Evolutionary conservation across 78 protist genomes (phyloP).

Genomic region (Protostelium mycophagum): DNA sequence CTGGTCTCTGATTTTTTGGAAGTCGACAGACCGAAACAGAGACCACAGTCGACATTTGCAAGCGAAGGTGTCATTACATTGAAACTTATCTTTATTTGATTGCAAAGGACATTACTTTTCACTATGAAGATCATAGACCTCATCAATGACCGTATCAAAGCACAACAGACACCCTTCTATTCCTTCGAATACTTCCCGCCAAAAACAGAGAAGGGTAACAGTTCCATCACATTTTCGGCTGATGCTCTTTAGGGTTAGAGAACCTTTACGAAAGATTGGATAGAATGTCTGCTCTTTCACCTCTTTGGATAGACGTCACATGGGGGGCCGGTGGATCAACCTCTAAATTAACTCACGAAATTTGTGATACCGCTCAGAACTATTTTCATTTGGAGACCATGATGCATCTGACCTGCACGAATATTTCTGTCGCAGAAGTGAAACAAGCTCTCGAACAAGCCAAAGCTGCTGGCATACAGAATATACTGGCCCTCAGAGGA

Average conservation of each 20-base stretch:
- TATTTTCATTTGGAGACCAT: conserved; percentile 58
- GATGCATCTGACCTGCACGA: conserved; percentile 92
- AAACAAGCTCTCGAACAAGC: conserved; percentile 51
- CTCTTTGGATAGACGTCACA: conserved; percentile 85
- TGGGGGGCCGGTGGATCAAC: conserved; percentile 90
- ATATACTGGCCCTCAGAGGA: conserved; percentile 91
- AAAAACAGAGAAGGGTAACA: conserved; percentile 39
- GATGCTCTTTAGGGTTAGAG: not conserved
- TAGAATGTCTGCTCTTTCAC: conserved; percentile 54
- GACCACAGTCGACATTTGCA: no score
- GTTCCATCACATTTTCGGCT: not conserved
- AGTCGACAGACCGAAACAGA: no score
- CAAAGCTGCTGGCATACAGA: conserved; percentile 73
- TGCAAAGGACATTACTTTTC: no score
- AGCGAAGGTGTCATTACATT: no score
- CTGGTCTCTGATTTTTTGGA: no score
- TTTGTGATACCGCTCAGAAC: conserved; percentile 55
- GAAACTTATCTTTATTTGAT: no score
- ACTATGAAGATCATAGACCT: conserved; percentile 37
- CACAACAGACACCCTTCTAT: conserved; percentile 28
- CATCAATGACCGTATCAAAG: conserved; percentile 8
- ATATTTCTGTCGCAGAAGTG: conserved; percentile 56
- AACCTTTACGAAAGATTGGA: conserved; percentile 48
- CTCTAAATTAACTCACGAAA: conserved; percentile 54
- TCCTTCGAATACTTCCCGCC: conserved; percentile 74